A percentile compares a stretch with the other conserved stretches of the same genome.
phyloP scores from a whole-genome alignment of 306 rosid species.

The apple (Malus domestica) region DNA sequence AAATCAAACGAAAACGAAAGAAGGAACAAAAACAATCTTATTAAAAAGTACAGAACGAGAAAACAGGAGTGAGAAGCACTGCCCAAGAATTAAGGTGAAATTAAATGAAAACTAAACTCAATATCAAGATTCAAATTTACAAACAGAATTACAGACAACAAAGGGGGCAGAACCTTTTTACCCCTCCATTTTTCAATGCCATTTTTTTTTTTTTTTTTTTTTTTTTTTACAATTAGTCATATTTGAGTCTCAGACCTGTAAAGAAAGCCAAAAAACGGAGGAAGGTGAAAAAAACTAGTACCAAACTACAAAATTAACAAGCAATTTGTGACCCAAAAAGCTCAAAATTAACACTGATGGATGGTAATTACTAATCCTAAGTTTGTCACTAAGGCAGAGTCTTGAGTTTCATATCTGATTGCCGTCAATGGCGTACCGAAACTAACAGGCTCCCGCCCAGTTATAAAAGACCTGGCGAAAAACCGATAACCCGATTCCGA shows the following conservation, averaged over 20 bases:
- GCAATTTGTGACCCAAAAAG: constrained; percentile 11
- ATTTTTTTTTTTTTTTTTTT: background rate
- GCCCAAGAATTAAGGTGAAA: constrained; percentile 9
- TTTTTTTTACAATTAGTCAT: constrained; percentile 35
- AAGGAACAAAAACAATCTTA: too few species aligned
- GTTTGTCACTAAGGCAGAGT: constrained; percentile 1
- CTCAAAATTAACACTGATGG: background rate
- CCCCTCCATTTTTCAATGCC: constrained; percentile 31
- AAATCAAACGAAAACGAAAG: too few species aligned
- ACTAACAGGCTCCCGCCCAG: constrained; percentile 53
- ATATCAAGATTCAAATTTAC: constrained; percentile 47
- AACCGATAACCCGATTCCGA: constrained; percentile 19
- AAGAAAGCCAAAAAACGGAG: background rate
- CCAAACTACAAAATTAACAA: constrained; percentile 27
- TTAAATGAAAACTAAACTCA: constrained; percentile 28
- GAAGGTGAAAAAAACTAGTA: constrained; percentile 16
- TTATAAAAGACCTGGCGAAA: constrained; percentile 66
- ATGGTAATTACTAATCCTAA: constrained; percentile 8
- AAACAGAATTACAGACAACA: constrained; percentile 39
- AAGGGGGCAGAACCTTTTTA: constrained; percentile 24
- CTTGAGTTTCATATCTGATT: constrained; percentile 7
- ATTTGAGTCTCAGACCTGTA: constrained; percentile 37
- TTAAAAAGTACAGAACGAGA: background rate
- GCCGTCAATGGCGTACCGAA: constrained; percentile 40
- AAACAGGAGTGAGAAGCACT: background rate